Evolutionary conservation across 129 eudicot genomes (phyloP).

Genomic region (Artemisia argyi): DNA sequence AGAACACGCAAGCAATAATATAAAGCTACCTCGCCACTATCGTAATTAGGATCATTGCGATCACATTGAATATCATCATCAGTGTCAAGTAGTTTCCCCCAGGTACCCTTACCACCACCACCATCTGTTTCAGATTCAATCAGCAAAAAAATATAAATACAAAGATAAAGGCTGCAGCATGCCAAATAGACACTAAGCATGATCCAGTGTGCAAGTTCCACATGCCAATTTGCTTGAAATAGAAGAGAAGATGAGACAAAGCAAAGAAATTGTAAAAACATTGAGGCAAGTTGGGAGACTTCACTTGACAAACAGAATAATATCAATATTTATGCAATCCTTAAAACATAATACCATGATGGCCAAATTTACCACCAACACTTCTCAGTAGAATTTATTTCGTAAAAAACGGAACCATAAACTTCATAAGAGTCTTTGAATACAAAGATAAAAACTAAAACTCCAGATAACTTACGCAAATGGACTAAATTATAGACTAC

Average conservation of each 20-base stretch:
- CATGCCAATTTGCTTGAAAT: conserved; percentile 14
- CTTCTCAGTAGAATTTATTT: neutral
- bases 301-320: neutral
- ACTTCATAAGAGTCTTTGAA: neutral
- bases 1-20: neutral
- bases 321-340: neutral
- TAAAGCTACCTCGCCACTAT: conserved; percentile 85
- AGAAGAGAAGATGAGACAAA: neutral
- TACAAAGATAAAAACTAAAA: too few species aligned
- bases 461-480: too few species aligned
- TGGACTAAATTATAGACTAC: too few species aligned
- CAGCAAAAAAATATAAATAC: neutral
- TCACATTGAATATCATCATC: conserved; percentile 69
- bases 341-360: neutral
- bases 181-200: neutral
- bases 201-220: neutral
- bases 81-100: conserved; percentile 96
- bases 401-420: too few species aligned
- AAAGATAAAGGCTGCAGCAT: conserved; percentile 10
- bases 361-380: neutral
- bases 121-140: conserved; percentile 62
- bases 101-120: conserved; percentile 97
- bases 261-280: neutral
- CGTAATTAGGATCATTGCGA: conserved; percentile 91
- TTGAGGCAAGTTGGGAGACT: neutral